Evolutionary conservation across 129 eudicot species (phyloP), one percentile per base, ranked within the genome.

Genomic region (Silybum marianum): DNA sequence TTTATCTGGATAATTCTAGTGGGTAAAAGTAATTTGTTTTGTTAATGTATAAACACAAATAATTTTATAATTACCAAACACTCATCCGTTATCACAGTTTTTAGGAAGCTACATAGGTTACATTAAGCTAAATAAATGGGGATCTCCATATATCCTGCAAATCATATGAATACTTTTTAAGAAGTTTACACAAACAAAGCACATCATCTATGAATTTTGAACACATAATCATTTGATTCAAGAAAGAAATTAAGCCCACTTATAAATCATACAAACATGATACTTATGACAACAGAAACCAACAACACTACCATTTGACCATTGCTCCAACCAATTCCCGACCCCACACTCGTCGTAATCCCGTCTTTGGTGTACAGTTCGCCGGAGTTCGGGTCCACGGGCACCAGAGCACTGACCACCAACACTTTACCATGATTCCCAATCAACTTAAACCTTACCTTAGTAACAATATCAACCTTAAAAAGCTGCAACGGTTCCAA

Each of bases 401-500:
- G 67, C 24, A 60, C 67, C 6, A 60, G 11, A n/a, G 67, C 67
- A 18, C 67, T 60, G 0, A 18, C 67, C 67, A 60, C 67, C 67
- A 60, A 4, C 67, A 6, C 11, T 60, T 60, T 60, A 6, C 67
- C 67, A 19, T 60, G 67, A 19, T 42, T 68, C 11, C 82, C 68
- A 1, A 78, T n/a, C 68, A 78, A 42, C 74, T 9, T 78, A 9
- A 78, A 78, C 74, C 82, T 78, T 1, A 78, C 66, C 48, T n/a
- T 78, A 2, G 67, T 68, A 44, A 42, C 46, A 78, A 78, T 66
- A 26, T 78, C 68, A 78, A 78, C 75, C 69, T 19, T 78, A 13
- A 78, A 78, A 44, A 66, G 46, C 26, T 67, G 24, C 42, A 78
- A 26, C 10, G 75, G 75, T 25, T 78, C 82, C 3, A 78, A 58